Base-by-base conservation (phyloP, 352 stramenopile species). In the Pythium rishiriense region DNA sequence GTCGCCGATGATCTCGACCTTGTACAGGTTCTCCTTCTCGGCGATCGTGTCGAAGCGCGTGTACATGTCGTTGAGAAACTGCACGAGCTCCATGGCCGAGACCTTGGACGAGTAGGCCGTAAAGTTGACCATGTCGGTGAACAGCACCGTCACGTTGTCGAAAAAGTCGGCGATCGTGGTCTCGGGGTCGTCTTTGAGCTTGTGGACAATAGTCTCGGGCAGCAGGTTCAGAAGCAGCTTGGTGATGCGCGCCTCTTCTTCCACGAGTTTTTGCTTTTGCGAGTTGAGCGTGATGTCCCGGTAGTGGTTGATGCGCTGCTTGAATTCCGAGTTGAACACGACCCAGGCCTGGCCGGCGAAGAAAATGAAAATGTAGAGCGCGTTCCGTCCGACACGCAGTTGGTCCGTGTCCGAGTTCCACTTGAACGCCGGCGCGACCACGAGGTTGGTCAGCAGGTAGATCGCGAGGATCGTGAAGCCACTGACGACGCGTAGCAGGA, bases 1-100 rank as follows among this genome's bases (percentile, higher is more conserved):
- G 63, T 95, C 82, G 21, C 85, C 89, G 22, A 97, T 92, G 57
- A 94, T 97, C 66, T 97, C 87, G 9, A 97, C 85, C 64, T 97
- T 97, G 75, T 97, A 92, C 3, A 97, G 75, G 39, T 84, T 83
- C 62, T 95, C 84, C 37, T 90, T 83, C 67, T 96, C 83, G 12
- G 85, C 77, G 53, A 96, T 87, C 47, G 79, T 85, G 66, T 96
- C 88, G 42, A 97, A 96, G 15, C 84, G 75, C 26, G 87, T 94
- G 69, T 93, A 97, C 74, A 96, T 88, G 49, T 88, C 85, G 68
- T 97, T 94, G 31, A 96, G 73, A 52, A 96, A 90, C 59, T 93
- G 82, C n/a, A 97, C 84, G 14, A 97, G 69, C 60, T 96, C 81
- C 73, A 92, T 92, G 28, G 85, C 81, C 15, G 74, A 86, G 21